These are phyloP conservation scores for Citrullus mucosospermus DNA, from an alignment of 306 rosid species.

Conservation along the genomic window DNA sequence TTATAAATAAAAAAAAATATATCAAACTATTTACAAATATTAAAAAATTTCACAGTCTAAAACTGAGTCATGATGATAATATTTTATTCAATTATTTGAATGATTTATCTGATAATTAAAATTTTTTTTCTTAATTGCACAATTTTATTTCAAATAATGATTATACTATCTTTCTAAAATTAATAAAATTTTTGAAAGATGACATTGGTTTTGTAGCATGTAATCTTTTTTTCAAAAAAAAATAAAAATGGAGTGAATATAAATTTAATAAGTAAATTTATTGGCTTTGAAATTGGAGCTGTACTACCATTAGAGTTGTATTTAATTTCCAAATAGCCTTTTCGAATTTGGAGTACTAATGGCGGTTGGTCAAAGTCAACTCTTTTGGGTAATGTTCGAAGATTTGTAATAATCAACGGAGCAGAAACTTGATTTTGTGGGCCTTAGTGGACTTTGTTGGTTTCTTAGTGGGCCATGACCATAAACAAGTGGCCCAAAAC, in stretches of 20 bases:
- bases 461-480: neutral
- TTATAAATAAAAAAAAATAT: no score
- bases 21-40: no score
- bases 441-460: neutral
- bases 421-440: neutral
- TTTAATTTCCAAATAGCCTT: neutral
- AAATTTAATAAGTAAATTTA: neutral
- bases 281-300: neutral
- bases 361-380: constrained; percentile 2
- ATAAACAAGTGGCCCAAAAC: neutral
- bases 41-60: neutral
- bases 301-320: neutral
- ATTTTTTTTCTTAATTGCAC: neutral
- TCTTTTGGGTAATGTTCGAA: neutral
- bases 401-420: neutral
- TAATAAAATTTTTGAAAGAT: neutral
- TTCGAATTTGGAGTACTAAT: neutral
- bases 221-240: neutral
- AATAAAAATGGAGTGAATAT: neutral
- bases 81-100: neutral
- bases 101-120: neutral
- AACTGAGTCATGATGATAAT: neutral
- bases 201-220: neutral
- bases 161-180: neutral
- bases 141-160: neutral